Conservation (phyloP, 2,329 filamentous ascomycete species). For the Trichoderma pleuroti region DNA sequence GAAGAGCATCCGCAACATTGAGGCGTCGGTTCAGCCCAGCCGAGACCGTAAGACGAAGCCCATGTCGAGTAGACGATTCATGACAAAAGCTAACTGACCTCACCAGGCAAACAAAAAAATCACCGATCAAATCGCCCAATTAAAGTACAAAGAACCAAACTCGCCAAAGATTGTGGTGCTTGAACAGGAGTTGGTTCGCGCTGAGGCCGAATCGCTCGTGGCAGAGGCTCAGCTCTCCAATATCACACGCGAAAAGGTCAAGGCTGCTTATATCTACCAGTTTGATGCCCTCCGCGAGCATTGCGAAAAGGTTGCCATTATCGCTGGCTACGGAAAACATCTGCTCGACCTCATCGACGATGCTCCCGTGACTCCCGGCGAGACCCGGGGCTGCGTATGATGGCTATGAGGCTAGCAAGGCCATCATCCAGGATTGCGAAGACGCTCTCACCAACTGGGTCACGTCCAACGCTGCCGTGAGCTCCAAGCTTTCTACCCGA, state of each 20-base stretch:
- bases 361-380: constrained; percentile 92
- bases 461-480: constrained; percentile 80
- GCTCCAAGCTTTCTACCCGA: constrained; percentile 80
- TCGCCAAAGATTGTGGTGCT: constrained; percentile 96
- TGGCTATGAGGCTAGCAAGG: constrained; percentile 97
- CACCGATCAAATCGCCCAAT: constrained; percentile 94
- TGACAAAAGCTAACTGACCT: constrained; percentile 6
- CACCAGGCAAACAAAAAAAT: constrained; percentile 96
- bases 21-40: constrained; percentile 96
- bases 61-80: not conserved
- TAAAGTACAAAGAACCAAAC: constrained; percentile 99
- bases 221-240: constrained; percentile 98
- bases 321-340: constrained; percentile 96
- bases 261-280: constrained; percentile 96
- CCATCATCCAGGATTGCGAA: constrained; percentile 98
- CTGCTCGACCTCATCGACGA: constrained; percentile 96
- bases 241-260: constrained; percentile 99
- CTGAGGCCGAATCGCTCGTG: constrained; percentile 97
- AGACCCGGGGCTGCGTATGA: constrained; percentile 93
- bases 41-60: constrained; percentile 70
- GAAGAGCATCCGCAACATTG: constrained; percentile 99
- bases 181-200: constrained; percentile 96
- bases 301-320: constrained; percentile 96
- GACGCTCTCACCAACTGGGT: constrained; percentile 98
- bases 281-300: constrained; percentile 97